phyloP scores from a whole-genome alignment of 1,139 yeast genomes.

The Keqinozyma sinolaborantium region DNA sequence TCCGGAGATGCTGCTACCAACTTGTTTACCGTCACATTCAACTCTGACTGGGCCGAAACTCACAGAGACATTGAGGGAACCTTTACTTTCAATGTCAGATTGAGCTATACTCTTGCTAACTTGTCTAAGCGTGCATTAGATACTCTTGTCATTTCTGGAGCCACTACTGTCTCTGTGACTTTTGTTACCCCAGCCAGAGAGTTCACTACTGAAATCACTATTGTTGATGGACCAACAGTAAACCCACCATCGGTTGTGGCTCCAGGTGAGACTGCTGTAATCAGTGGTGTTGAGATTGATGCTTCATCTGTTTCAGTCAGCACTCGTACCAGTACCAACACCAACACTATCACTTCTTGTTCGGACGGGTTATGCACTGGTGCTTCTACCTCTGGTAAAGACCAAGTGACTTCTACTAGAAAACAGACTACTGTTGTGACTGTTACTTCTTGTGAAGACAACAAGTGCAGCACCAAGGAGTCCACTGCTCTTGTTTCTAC shows the following conservation, averaged over 20 bases:
- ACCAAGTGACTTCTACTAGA: slow-evolving; percentile 29
- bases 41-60: background rate
- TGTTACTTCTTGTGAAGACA: slow-evolving; percentile 43
- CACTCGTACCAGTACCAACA: slow-evolving; percentile 5
- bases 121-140: background rate
- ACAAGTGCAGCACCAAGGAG: slow-evolving; percentile 30
- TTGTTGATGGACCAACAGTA: slow-evolving; percentile 5
- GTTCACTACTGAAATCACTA: background rate
- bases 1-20: slow-evolving; percentile 12
- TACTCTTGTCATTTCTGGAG: slow-evolving; percentile 11
- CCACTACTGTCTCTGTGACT: slow-evolving; percentile 9
- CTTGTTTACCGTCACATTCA: background rate
- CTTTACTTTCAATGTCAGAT: background rate
- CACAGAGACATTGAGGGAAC: background rate
- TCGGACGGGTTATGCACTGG: slow-evolving; percentile 3
- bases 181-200: background rate
- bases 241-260: slow-evolving; percentile 12
- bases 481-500: slow-evolving; percentile 39
- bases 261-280: slow-evolving; percentile 10
- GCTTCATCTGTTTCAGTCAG: slow-evolving; percentile 7
- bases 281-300: slow-evolving; percentile 9
- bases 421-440: slow-evolving; percentile 33
- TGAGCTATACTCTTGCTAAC: background rate
- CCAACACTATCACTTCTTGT: slow-evolving; percentile 4
- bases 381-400: slow-evolving; percentile 13